Conservation (phyloP, 257 asterid species). For the Solanum commersonii region DNA sequence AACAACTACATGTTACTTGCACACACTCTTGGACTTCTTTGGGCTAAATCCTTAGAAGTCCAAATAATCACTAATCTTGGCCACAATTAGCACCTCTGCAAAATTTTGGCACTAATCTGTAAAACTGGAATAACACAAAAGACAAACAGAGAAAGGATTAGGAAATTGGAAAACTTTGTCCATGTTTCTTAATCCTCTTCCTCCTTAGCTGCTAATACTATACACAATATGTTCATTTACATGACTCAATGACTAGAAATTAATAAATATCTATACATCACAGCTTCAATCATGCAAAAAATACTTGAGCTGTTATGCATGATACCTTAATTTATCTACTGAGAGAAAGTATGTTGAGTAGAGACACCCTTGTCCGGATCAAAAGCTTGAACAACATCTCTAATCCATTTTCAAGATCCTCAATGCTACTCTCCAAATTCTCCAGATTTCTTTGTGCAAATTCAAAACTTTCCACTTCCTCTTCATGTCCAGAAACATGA, state of each 20-base stretch:
- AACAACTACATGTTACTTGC: neutral
- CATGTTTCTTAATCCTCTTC: neutral
- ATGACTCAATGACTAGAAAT: neutral
- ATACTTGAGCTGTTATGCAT: conserved; percentile 2
- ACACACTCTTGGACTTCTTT: neutral
- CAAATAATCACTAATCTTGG: neutral
- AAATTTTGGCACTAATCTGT: neutral
- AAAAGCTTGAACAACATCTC: conserved; percentile 18
- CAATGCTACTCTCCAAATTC: conserved; percentile 12
- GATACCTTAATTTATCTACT: neutral
- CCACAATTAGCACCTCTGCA: neutral
- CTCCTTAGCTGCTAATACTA: neutral
- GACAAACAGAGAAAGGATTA: neutral
- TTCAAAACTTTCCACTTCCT: conserved; percentile 7
- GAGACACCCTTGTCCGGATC: conserved; percentile 26
- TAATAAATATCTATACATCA: neutral
- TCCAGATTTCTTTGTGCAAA: conserved; percentile 15
- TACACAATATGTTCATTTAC: neutral
- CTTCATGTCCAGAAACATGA: conserved; percentile 1
- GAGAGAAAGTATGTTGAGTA: conserved; percentile 15
- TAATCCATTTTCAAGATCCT: conserved; percentile 16
- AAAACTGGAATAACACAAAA: neutral
- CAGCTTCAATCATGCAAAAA: conserved; percentile 4
- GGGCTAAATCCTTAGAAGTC: neutral
- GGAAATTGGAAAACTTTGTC: neutral